phyloP scores from a whole-genome alignment of 2,329 filamentous ascomycete species.

The Metarhizium robertsii region DNA sequence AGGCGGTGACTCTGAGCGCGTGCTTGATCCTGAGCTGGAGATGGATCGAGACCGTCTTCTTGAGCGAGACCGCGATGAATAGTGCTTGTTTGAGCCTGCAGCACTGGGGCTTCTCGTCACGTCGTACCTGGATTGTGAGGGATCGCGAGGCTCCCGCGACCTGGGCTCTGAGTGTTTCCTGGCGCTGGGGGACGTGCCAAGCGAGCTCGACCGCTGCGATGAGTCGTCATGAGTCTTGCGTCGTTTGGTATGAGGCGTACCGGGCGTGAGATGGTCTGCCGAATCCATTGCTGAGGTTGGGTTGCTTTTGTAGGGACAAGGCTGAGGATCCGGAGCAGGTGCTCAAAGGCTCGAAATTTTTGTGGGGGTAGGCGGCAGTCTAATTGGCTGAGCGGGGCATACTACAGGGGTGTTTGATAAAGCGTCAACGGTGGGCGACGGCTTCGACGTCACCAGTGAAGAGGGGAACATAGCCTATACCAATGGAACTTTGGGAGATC shows the following conservation, averaged over 20 bases:
- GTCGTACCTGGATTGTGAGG: neutral
- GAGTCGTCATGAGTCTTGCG: constrained; percentile 22
- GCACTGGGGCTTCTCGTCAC: constrained; percentile 11
- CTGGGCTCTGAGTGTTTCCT: neutral
- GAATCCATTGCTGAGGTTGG: constrained; percentile 18
- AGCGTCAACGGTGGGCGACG: too few species aligned
- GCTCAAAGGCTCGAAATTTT: constrained; percentile 6
- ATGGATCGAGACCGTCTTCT: constrained; percentile 20
- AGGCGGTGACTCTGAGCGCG: constrained; percentile 26
- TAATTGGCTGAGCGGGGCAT: neutral
- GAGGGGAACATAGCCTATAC: neutral
- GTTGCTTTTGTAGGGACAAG: constrained; percentile 3
- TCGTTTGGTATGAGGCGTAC: constrained; percentile 21
- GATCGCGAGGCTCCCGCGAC: neutral
- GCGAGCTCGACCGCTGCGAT: constrained; percentile 16
- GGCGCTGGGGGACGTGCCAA: constrained; percentile 8
- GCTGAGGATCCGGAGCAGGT: constrained; percentile 6
- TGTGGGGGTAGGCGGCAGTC: constrained; percentile 3
- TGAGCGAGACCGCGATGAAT: constrained; percentile 19
- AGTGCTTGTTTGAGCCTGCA: constrained; percentile 15
- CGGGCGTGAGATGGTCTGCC: constrained; percentile 15
- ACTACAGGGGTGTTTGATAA: too few species aligned
- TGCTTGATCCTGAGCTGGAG: constrained; percentile 26
- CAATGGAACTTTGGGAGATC: too few species aligned
- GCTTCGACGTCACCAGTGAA: too few species aligned